Percentiles rank a stretch among this genome's conserved stretches.
Conservation (phyloP, 176 grass and related monocot species). For the Musa itinerans region DNA sequence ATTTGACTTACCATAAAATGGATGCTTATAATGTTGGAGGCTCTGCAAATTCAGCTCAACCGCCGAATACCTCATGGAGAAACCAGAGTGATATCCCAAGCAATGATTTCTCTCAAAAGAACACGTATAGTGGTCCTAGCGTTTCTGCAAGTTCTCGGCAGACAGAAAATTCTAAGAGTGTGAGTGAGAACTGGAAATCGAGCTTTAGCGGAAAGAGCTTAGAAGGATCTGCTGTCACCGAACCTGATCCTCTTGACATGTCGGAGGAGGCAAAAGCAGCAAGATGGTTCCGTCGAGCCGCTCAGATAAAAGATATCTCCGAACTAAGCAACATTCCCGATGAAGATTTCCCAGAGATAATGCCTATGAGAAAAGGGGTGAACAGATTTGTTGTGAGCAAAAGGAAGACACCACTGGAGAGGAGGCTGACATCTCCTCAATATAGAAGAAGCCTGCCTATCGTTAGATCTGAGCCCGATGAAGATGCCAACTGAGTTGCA, state of each 20-base stretch:
- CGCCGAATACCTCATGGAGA: slow-evolving; percentile 21
- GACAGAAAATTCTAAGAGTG: slow-evolving; percentile 9
- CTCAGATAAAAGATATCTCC: slow-evolving; percentile 88
- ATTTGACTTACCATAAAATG: slow-evolving; percentile 14
- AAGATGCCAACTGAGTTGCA: slow-evolving; percentile 17
- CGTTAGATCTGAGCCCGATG: slow-evolving; percentile 56
- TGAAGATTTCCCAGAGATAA: slow-evolving; percentile 91
- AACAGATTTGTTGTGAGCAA: slow-evolving; percentile 98
- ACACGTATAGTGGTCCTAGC: neutral
- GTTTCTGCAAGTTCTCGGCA: slow-evolving; percentile 26
- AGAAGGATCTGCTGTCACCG: slow-evolving; percentile 77
- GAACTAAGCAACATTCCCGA: slow-evolving; percentile 87
- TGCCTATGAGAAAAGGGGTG: slow-evolving; percentile 96
- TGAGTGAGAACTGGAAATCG: slow-evolving; percentile 26
- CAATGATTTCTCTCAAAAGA: slow-evolving; percentile 20
- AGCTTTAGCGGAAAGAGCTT: slow-evolving; percentile 51
- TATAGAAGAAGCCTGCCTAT: slow-evolving; percentile 75
- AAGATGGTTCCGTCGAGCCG: slow-evolving; percentile 91
- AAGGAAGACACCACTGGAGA: slow-evolving; percentile 81
- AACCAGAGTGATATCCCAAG: slow-evolving; percentile 18
- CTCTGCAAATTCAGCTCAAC: slow-evolving; percentile 21
- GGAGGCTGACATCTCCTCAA: slow-evolving; percentile 64
- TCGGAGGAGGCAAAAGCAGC: slow-evolving; percentile 94
- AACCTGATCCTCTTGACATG: slow-evolving; percentile 90
- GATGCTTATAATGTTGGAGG: slow-evolving; percentile 13